phyloP scores from a whole-genome alignment of 106 monocot species.

The Vanilla planifolia region DNA sequence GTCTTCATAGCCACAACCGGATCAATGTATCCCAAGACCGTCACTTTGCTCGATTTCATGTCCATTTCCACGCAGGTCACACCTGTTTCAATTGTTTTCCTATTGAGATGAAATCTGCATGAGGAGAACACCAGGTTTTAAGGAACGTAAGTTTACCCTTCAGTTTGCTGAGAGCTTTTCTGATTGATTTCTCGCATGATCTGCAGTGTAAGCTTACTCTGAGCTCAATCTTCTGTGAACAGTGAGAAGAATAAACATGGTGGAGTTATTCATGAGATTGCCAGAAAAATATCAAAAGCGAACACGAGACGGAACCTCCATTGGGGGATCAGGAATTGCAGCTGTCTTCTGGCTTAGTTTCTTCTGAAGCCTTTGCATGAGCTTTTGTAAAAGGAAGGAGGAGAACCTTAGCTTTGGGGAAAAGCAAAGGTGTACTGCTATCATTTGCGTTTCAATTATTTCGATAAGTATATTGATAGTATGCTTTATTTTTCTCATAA shows the following conservation, averaged over 20 bases:
- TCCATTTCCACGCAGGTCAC: slow-evolving; percentile 15
- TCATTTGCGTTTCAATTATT: no score
- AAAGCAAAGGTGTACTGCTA: no score
- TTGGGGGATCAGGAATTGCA: not conserved
- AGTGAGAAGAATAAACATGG: no score
- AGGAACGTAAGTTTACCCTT: slow-evolving; percentile 4
- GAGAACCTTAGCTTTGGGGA: no score
- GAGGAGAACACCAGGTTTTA: not conserved
- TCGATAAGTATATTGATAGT: no score
- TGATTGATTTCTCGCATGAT: slow-evolving; percentile 8
- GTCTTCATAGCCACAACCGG: slow-evolving; percentile 2
- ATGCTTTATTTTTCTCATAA: no score
- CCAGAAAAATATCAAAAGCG: no score
- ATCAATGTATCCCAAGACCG: slow-evolving; percentile 13
- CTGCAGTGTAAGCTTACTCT: slow-evolving; percentile 13
- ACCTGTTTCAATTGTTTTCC: slow-evolving; percentile 2
- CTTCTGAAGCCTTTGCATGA: no score
- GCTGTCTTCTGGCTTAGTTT: no score
- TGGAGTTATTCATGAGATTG: no score
- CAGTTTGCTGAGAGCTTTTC: slow-evolving; percentile 1
- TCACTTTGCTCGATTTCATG: slow-evolving; percentile 8
- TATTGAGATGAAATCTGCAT: not conserved
- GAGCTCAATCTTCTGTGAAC: slow-evolving; percentile 14
- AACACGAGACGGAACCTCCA: no score
- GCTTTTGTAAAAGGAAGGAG: no score